Evolutionary conservation across 768 basidiomycete genomes (phyloP).

Genomic region (Termitomyces sp.): DNA sequence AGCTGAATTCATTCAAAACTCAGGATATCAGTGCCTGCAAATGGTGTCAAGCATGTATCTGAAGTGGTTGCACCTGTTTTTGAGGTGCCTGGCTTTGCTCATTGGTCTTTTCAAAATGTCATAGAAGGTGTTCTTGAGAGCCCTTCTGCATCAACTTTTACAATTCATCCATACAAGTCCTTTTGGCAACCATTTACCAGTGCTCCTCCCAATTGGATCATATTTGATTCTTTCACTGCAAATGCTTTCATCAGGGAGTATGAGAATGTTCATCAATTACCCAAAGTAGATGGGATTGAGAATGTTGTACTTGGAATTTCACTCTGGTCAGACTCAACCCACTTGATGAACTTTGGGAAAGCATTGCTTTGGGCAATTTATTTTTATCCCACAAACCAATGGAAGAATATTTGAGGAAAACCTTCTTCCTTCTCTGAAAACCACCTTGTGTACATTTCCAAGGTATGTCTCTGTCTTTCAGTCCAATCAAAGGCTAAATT

Average conservation of each 20-base stretch:
- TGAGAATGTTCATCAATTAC: not conserved
- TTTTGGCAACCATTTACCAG: slow-evolving; percentile 12
- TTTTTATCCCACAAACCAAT: slow-evolving; percentile 31
- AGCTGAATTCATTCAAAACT: slow-evolving; percentile 20
- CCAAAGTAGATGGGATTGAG: not conserved
- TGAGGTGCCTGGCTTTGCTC: slow-evolving; percentile 22
- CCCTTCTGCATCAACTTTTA: slow-evolving; percentile 6
- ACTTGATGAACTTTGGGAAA: slow-evolving; percentile 31
- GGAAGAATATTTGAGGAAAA: slow-evolving; percentile 30
- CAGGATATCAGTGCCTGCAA: slow-evolving; percentile 19
- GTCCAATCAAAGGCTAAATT: not conserved
- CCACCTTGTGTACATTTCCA: slow-evolving; percentile 37
- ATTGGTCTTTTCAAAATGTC: slow-evolving; percentile 20
- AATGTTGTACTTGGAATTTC: slow-evolving; percentile 14
- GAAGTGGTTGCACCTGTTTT: slow-evolving; percentile 27
- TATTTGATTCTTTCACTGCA: not conserved
- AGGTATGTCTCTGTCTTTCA: slow-evolving; percentile 18
- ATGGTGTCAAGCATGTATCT: slow-evolving; percentile 4
- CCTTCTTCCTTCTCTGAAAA: slow-evolving; percentile 28
- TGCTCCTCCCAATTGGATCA: not conserved
- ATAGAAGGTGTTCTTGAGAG: slow-evolving; percentile 17
- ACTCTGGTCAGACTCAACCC: slow-evolving; percentile 33
- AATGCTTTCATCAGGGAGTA: not conserved
- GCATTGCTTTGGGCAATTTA: slow-evolving; percentile 39
- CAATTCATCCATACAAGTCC: slow-evolving; percentile 14